Base-by-base conservation (phyloP, 345 rosid genomes). In the Hibiscus mutabilis region DNA sequence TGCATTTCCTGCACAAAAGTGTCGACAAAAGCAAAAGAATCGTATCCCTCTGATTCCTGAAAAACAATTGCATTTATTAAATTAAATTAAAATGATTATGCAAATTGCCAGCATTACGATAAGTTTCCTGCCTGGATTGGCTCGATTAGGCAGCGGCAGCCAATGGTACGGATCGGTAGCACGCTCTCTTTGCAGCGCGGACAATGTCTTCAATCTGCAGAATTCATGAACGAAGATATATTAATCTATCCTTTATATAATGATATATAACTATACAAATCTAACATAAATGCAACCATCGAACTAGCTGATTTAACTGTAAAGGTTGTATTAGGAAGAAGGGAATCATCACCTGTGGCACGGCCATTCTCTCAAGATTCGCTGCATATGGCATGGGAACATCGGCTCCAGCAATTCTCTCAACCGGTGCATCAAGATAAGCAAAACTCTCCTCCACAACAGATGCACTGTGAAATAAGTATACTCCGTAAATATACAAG, bases 331-430 rank as follows among this genome's bases (percentile, higher is more conserved):
- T 49, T 49, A 5, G 55, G 7, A 49, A 49, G 55, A 49, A 2
- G 2, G 46, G 14, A 1, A 9, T 9, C 8, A 49, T 49, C 19
- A 89, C 95, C 87, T 89, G 96, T 47, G 91, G 92, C 68, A 84
- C 79, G 72, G 90, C 89, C 77, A 84, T 10, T 77, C 92, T 85
- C 83, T 89, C 91, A 51, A 87, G 84, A 80, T 89, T 87, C 19
- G 87, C 82, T 2, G 91, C 90, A 67, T 83, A 89, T 46, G 96
- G 91, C 92, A 83, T 84, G 60, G 92, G 90, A 70, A 86, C 87
- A 77, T 89, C 96, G 27, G 96, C 90, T 65, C 96, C 90, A 56
- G 88, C 72, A 72, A 87, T 79, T 79, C 96, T 86, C 85, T 89
- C 89, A 57, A 87, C 86, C 0, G 90, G 84, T 8, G 96, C 89